Base-by-base conservation (phyloP, 805 yeast genomes). In the Scheffersomyces stipitis region DNA sequence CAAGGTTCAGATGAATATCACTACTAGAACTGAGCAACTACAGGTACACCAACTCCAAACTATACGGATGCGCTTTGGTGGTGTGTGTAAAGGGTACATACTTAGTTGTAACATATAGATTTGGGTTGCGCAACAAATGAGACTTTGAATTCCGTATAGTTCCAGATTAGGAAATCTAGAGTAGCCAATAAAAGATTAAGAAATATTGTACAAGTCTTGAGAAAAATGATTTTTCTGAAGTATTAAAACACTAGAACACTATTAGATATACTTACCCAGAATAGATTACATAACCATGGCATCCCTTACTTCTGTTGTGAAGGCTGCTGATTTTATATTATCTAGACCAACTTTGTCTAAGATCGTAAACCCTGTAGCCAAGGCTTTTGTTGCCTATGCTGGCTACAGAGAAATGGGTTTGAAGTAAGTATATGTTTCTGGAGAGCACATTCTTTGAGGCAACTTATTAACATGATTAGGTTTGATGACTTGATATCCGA, bases 331-430 rank as follows among this genome's bases (percentile, higher is more conserved):
- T 63, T 83, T 71, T 73, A 82, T 91, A 57, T 76, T 85, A 60
- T 82, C 81, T 52, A 78, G 88, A 49, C 96, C 98, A 37, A 59
- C 79, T 33, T 78, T 93, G 58, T 77, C 85, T 49, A 80, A 82
- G 61, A 63, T 90, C 49, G 73, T 86, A 47, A 76, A 83, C 22
- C 98, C 99, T 48, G 75, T 83, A 27, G 85, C 97, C 31, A 78
- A 81, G 58, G 71, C 78, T 51, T 90, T 83, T 69, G 71, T 77
- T 51, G 71, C 81, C 49, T 75, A 76, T 48, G 75, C 96, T 39
- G 98, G 98, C 42, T 93, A 93, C 86, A 86, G 98, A 76, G 80
- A 89, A 66, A 67, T 93, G 72, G 99, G 99, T 37, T 78, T 93
- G 56, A 87, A 71, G 73, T 66, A 54, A 31, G 63, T 60, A 46